These are phyloP conservation scores for Grigorovia transvaalensis DNA, from an alignment of 805 yeast genomes.

Conservation along the genomic window DNA sequence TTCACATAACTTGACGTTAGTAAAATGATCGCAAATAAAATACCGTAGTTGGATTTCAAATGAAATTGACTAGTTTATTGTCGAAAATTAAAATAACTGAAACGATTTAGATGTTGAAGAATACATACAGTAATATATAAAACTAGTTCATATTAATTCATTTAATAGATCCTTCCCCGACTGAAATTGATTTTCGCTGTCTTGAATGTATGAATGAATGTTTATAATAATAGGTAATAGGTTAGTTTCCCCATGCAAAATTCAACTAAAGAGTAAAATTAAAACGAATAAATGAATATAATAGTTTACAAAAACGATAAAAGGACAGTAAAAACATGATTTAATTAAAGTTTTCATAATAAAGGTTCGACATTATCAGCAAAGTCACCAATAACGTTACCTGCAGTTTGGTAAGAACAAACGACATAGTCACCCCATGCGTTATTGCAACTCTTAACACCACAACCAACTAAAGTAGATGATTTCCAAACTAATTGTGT, in stretches of 20 bases:
- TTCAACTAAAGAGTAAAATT: neutral
- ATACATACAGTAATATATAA: neutral
- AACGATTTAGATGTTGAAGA: neutral
- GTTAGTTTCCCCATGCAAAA: no score
- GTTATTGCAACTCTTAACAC: slow-evolving; percentile 7
- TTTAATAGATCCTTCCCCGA: neutral
- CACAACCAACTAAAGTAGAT: slow-evolving; percentile 57
- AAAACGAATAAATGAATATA: neutral
- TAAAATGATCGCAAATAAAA: no score
- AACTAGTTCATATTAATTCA: no score
- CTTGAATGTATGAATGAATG: neutral
- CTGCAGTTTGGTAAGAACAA: slow-evolving; percentile 54
- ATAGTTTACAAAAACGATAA: neutral
- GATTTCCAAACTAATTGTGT: slow-evolving; percentile 65
- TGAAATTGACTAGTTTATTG: no score
- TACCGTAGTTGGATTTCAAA: no score
- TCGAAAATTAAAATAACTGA: neutral
- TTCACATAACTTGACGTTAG: no score
- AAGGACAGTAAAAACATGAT: neutral
- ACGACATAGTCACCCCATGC: slow-evolving; percentile 38
- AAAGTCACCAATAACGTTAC: slow-evolving; percentile 32
- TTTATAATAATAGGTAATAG: neutral
- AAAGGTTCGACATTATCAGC: slow-evolving; percentile 9
- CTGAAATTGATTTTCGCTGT: neutral
- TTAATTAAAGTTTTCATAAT: neutral